phyloP scores from a whole-genome alignment of 805 yeast species.

The Nakazawaea peltata region DNA sequence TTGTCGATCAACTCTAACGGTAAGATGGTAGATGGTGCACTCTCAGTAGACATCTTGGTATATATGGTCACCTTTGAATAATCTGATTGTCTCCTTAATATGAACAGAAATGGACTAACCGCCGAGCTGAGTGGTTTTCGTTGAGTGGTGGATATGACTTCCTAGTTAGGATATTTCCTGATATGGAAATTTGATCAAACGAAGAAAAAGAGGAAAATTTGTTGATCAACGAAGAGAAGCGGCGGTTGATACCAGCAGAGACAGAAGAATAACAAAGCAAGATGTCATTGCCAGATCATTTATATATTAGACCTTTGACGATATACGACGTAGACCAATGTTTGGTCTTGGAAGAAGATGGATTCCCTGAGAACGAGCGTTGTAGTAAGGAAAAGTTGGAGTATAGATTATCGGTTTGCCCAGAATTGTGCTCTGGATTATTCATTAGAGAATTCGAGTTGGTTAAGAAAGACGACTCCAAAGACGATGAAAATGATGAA shows the following conservation, averaged over 20 bases:
- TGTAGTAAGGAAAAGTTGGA: constrained; percentile 52
- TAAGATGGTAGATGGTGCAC: constrained; percentile 22
- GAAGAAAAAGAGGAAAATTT: too few relatives aligned
- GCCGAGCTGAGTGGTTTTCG: too few relatives aligned
- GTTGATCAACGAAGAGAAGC: too few relatives aligned
- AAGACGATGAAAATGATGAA: constrained; percentile 24
- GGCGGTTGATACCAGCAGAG: too few relatives aligned
- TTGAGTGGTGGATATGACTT: too few relatives aligned
- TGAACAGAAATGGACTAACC: too few relatives aligned
- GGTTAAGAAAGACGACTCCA: constrained; percentile 32
- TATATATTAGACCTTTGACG: constrained; percentile 71
- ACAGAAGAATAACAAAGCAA: too few relatives aligned
- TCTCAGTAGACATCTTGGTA: too few relatives aligned
- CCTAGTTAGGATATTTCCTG: too few relatives aligned
- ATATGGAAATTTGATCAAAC: too few relatives aligned
- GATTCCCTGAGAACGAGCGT: constrained; percentile 68
- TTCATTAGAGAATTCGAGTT: constrained; percentile 61
- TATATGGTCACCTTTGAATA: too few relatives aligned
- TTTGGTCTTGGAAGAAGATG: constrained; percentile 49
- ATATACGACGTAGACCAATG: constrained; percentile 64
- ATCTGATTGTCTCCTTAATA: too few relatives aligned
- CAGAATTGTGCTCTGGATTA: constrained; percentile 85
- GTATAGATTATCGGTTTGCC: constrained; percentile 74
- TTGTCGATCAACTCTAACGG: constrained; percentile 87
- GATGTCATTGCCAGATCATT: constrained; percentile 38